Percentiles rank a stretch among this genome's conserved stretches.
phyloP scores from a whole-genome alignment of 371 early-diverging fungal species.

The Basidiobolus meristosporus region DNA sequence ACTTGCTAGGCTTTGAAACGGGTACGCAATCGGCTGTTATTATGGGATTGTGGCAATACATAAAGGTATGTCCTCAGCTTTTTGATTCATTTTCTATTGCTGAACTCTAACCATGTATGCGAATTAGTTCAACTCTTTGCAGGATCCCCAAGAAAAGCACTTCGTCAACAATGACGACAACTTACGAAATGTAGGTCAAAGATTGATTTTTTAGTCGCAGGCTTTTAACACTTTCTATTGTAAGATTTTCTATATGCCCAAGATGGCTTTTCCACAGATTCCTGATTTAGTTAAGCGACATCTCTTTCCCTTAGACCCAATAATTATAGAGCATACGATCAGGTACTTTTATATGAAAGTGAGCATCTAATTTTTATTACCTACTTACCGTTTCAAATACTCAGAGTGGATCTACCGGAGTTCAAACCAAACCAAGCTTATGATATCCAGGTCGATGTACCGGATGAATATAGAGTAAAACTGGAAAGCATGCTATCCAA shows the following conservation, averaged over 20 bases:
- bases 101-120: no score
- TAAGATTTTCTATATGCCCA: conserved; percentile 44
- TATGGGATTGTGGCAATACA: conserved; percentile 87
- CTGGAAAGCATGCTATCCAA: conserved; percentile 19
- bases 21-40: conserved; percentile 62
- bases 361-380: no score
- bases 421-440: conserved; percentile 41
- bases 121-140: conserved; percentile 44
- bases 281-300: conserved; percentile 65
- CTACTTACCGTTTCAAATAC: background rate
- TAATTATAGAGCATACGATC: conserved; percentile 76
- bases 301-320: conserved; percentile 72
- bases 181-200: conserved; percentile 20
- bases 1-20: conserved; percentile 51
- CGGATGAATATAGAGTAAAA: conserved; percentile 41
- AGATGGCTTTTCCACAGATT: conserved; percentile 58
- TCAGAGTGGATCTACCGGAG: conserved; percentile 39
- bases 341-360: conserved; percentile 19
- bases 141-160: conserved; percentile 64
- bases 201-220: conserved; percentile 2
- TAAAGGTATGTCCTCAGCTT: conserved; percentile 63
- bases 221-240: background rate
- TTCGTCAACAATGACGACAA: conserved; percentile 44
- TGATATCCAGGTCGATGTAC: conserved; percentile 82
- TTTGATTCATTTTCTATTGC: no score